Evolutionary conservation across 1,284 basidiomycete genomes (phyloP), one percentile per base, ranked within the genome.

Genomic region (Sporisorium exsertum): DNA sequence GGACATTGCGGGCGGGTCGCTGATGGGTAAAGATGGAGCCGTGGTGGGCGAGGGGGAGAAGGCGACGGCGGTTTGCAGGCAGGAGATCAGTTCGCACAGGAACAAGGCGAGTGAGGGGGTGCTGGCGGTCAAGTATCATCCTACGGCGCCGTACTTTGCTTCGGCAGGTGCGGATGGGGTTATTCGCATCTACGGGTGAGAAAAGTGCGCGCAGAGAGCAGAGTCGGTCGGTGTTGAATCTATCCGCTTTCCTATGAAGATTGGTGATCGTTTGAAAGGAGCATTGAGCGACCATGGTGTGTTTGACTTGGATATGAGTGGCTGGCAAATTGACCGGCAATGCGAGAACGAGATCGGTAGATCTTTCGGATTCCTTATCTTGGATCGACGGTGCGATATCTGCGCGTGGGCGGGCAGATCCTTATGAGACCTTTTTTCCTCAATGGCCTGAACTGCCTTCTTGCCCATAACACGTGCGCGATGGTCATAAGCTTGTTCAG

Each of bases 101-200:
- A 90, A 94, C 54, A 91, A 92, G 86, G 92, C 91, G 40, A 89
- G 91, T 65, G 95, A 98, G 87, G 97, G 96, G 49, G 94, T 97
- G 16, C 88, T 97, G 70, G 92, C 91, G 76, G 91, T 95, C 18
- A 90, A 91, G 77, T 94, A 93, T 86, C 93, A 95, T 84, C 90
- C 92, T 9, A 90, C 91, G 63, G 87, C 95, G 65, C 93, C 93
- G 20, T 91, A 94, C 84, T 91, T 97, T 88, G 94, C 92, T 12
- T 95, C 93, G 82, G 93, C 94, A 7, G 95, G 95, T 20, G 94
- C 94, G 9, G 95, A 98, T 86, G 94, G 95, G n/a, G 91, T 94
- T 29, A 91, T 97, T 68, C 94, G 95, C 85, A 88, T 98, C 50
- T 97, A 78, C 50, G 83, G 84, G 16, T 81, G 61, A 67, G 18